A percentile compares a stretch with the other conserved stretches of the same genome.
Conservation (phyloP, 2,329 filamentous ascomycete genomes). For the Exophiala calicioides region DNA sequence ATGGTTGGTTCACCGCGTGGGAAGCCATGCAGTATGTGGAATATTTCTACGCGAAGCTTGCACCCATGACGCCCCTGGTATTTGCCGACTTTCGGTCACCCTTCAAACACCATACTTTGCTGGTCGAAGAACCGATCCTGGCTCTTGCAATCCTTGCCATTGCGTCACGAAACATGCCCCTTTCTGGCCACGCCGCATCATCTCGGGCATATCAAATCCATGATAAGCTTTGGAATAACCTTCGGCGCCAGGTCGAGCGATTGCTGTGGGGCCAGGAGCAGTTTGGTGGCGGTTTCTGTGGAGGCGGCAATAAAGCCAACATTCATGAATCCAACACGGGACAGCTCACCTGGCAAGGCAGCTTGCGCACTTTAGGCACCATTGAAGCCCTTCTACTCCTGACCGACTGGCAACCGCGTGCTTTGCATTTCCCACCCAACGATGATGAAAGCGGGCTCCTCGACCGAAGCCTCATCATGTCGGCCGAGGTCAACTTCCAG, state of each 20-base stretch:
- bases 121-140: slow-evolving; percentile 90
- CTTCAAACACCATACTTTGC: slow-evolving; percentile 73
- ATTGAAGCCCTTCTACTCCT: slow-evolving; percentile 92
- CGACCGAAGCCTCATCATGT: slow-evolving; percentile 68
- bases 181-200: slow-evolving; percentile 75
- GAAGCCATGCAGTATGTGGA: slow-evolving; percentile 93
- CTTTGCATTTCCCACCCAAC: slow-evolving; percentile 83
- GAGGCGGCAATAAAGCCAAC: slow-evolving; percentile 61
- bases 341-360: slow-evolving; percentile 63
- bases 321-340: slow-evolving; percentile 66
- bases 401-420: slow-evolving; percentile 95
- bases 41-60: slow-evolving; percentile 92
- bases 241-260: slow-evolving; percentile 91
- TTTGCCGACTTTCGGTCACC: slow-evolving; percentile 85
- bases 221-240: slow-evolving; percentile 90
- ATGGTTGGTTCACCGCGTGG: slow-evolving; percentile 91
- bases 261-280: slow-evolving; percentile 96
- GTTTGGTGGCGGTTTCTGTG: slow-evolving; percentile 84
- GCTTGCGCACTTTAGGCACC: slow-evolving; percentile 84
- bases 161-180: slow-evolving; percentile 79
- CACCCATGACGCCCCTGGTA: slow-evolving; percentile 89
- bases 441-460: slow-evolving; percentile 66
- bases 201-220: slow-evolving; percentile 90
- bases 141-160: slow-evolving; percentile 90
- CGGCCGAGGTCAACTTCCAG: slow-evolving; percentile 45